Conservation (phyloP, 192 early-diverging fungal species). For the Chytriomyces confervae region DNA sequence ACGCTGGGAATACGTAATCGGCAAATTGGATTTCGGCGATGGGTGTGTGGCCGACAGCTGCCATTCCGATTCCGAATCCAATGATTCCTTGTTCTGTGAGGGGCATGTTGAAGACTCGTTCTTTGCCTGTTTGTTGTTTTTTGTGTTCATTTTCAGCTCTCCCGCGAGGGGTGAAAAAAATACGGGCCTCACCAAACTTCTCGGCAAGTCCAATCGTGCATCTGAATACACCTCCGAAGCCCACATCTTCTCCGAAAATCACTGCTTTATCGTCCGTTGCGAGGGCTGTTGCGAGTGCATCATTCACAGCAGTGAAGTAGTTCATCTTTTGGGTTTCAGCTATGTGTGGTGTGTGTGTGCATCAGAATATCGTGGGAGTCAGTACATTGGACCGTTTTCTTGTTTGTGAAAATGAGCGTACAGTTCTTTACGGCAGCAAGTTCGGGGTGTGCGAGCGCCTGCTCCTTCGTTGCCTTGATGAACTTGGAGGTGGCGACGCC, state of each 20-base stretch:
- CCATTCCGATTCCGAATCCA: conserved; percentile 95
- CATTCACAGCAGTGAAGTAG: conserved; percentile 92
- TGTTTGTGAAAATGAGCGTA: neutral
- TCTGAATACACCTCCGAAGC: conserved; percentile 97
- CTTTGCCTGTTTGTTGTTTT: neutral
- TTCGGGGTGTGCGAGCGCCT: conserved; percentile 73
- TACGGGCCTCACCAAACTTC: conserved; percentile 71
- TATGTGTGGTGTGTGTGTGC: neutral
- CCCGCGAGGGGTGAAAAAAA: neutral
- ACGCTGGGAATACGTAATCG: conserved; percentile 97
- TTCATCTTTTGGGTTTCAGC: conserved; percentile 89
- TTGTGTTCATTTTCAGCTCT: neutral
- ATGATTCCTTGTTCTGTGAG: conserved; percentile 95
- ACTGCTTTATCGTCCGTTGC: conserved; percentile 88
- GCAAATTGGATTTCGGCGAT: conserved; percentile 99
- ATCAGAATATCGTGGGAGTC: neutral
- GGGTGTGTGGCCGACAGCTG: conserved; percentile 91
- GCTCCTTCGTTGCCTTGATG: conserved; percentile 76
- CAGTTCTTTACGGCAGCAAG: conserved; percentile 62
- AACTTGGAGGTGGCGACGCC: conserved; percentile 83
- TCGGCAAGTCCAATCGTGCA: conserved; percentile 90
- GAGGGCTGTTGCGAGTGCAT: conserved; percentile 88
- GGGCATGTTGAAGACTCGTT: neutral
- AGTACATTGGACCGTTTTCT: neutral
- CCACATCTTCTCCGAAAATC: conserved; percentile 97